Base-by-base conservation (phyloP, 768 basidiomycete genomes). In the Crepidotus variabilis region DNA sequence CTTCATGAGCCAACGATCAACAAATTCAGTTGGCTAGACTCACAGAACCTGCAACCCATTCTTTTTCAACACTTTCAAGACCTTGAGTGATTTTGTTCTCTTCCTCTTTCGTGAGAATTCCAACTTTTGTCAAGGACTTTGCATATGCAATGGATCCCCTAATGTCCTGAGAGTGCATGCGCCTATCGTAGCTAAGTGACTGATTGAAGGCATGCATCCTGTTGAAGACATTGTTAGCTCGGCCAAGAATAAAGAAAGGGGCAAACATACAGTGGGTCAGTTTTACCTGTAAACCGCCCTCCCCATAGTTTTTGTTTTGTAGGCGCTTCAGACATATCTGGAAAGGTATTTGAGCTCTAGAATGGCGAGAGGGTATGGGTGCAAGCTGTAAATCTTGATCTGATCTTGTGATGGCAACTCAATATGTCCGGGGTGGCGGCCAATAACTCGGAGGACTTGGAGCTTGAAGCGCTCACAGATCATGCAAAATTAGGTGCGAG, bases 191-290 rank as follows among this genome's bases (percentile, higher is more conserved):
- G 60, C 83, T 86, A 63, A 99, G 78, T 22, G 94, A 98, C 70
- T 98, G 93, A 70, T 98, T 98, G 78, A 96, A 98, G 28, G 86
- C 90, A 71, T 97, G 93, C 96, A 98, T 98, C 47, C 94, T 96
- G 54, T 59, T 50, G 58, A 54, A n/a, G n/a, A 48, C 58, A 51
- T 32, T 61, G 60, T 60, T 47, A 34, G 65, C 24, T 35, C 10
- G 11, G 8, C 49, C 11, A 49, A 39, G 18, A 50, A 24, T 23
- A 45, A 22, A 50, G 46, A 20, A 48, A 35, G 18, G 24, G 43
- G 34, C 35, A 6, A 21, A 73, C 84, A 59, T 71, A 90, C 90
- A 93, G 70, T 28, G 92, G 94, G 71, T 97, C 94, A 0, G 92
- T 93, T 62, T 84, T 85, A 48, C 92, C 92, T 11, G 90, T 92